phyloP scores from a whole-genome alignment of 1,139 yeast genomes.

The Taphrina pruni region DNA sequence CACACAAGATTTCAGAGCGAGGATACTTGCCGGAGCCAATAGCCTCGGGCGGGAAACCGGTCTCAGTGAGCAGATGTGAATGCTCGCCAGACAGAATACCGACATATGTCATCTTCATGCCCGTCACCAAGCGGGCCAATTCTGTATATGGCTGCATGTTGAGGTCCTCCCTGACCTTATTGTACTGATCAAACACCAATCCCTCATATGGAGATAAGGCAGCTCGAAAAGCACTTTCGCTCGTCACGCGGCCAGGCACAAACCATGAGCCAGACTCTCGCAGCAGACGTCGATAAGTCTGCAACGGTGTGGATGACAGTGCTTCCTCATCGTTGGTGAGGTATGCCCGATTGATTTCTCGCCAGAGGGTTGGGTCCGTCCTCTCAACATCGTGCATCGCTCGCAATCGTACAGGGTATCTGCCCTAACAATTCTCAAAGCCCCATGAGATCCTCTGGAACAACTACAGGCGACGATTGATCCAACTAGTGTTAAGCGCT shows the following conservation, averaged over 20 bases:
- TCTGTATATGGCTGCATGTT: constrained; percentile 21
- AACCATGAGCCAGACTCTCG: constrained; percentile 21
- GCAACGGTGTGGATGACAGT: neutral
- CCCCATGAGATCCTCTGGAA: too few species aligned
- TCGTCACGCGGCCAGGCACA: constrained; percentile 20
- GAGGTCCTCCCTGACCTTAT: constrained; percentile 11
- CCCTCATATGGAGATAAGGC: constrained; percentile 26
- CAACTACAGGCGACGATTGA: too few species aligned
- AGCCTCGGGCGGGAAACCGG: constrained; percentile 2
- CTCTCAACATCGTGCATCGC: constrained; percentile 10
- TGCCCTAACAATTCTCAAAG: too few species aligned
- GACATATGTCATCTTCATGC: constrained; percentile 15
- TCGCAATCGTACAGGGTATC: neutral
- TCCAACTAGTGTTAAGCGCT: too few species aligned
- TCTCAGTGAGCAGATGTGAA: neutral
- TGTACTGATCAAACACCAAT: constrained; percentile 26
- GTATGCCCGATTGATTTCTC: constrained; percentile 11
- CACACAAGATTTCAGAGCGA: constrained; percentile 7
- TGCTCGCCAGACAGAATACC: constrained; percentile 6
- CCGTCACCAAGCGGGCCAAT: constrained; percentile 21
- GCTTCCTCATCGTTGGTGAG: constrained; percentile 10
- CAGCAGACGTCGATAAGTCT: constrained; percentile 16
- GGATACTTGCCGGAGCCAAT: constrained; percentile 8
- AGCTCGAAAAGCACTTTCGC: constrained; percentile 12
- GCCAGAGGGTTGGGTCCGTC: constrained; percentile 10